Evolutionary conservation across 805 yeast species (phyloP).

Genomic region (Yarrowia hollandica): DNA sequence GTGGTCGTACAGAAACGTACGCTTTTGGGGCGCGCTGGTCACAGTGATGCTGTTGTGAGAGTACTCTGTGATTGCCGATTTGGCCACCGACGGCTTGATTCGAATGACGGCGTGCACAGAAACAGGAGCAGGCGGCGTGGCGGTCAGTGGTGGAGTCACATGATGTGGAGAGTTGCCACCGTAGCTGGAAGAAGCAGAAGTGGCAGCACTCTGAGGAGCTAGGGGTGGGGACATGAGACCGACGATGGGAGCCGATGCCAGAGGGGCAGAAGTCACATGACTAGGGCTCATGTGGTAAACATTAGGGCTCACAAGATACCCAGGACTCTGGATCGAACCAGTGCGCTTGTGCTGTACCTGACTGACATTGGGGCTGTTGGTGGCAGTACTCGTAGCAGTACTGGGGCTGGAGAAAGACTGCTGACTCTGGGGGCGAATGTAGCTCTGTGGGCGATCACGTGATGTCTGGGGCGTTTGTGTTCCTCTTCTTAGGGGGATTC

Average conservation of each 20-base stretch:
- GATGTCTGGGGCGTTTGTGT: neutral
- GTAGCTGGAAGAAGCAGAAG: neutral
- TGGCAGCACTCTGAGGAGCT: neutral
- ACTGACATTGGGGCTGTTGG: neutral
- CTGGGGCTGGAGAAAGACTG: too few relatives aligned
- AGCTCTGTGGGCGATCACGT: neutral
- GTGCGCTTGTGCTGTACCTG: neutral
- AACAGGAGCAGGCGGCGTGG: neutral
- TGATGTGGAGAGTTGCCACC: too few relatives aligned
- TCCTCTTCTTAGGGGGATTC: neutral
- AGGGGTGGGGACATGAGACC: neutral
- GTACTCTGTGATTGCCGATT: conserved; percentile 3
- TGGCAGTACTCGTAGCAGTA: too few relatives aligned
- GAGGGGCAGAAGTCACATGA: too few relatives aligned
- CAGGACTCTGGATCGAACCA: too few relatives aligned
- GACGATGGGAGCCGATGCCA: too few relatives aligned
- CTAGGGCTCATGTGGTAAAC: too few relatives aligned
- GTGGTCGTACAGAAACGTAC: conserved; percentile 33
- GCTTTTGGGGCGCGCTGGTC: conserved; percentile 1
- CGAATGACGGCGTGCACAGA: conserved; percentile 23
- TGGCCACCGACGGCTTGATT: conserved; percentile 4
- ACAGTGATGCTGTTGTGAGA: conserved; percentile 1
- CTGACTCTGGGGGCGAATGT: neutral
- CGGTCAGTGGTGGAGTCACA: neutral
- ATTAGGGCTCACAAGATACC: too few relatives aligned